phyloP scores from a whole-genome alignment of 1,139 yeast species.

The Sugiyamaella paludigena region DNA sequence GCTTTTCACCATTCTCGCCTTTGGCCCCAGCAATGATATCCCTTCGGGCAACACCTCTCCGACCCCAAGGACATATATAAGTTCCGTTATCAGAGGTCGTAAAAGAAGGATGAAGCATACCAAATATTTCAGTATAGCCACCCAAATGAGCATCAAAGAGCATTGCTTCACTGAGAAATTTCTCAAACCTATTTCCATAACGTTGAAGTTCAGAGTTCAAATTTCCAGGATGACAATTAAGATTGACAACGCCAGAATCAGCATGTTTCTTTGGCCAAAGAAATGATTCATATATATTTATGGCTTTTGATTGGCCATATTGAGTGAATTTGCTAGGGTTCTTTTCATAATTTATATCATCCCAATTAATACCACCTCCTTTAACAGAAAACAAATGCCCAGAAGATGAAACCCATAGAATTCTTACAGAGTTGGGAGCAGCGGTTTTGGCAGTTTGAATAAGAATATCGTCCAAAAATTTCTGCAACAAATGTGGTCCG shows the following conservation, averaged over 20 bases:
- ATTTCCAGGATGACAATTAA: conserved; percentile 50
- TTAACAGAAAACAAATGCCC: conserved; percentile 30
- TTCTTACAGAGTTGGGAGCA: conserved; percentile 31
- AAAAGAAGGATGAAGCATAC: conserved; percentile 44
- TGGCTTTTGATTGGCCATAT: conserved; percentile 51
- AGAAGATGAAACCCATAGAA: conserved; percentile 49
- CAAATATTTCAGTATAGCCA: conserved; percentile 45
- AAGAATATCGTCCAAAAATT: conserved; percentile 45
- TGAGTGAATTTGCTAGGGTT: neutral
- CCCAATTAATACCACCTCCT: conserved; percentile 28
- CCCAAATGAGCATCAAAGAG: conserved; percentile 40
- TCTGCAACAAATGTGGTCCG: conserved; percentile 51
- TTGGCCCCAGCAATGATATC: conserved; percentile 34
- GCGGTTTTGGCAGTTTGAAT: conserved; percentile 35
- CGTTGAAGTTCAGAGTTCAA: conserved; percentile 45
- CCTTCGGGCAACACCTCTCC: conserved; percentile 30
- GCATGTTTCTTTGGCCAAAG: conserved; percentile 40
- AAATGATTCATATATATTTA: conserved; percentile 43
- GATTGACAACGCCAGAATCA: conserved; percentile 18
- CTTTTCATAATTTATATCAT: neutral
- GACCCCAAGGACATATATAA: conserved; percentile 41
- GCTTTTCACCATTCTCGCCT: conserved; percentile 32
- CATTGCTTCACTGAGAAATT: conserved; percentile 17
- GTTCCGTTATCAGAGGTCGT: conserved; percentile 34
- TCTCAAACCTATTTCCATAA: conserved; percentile 18